Base-by-base conservation (phyloP, 2,329 filamentous ascomycete genomes). In the Fusarium pseudocircinatum region DNA sequence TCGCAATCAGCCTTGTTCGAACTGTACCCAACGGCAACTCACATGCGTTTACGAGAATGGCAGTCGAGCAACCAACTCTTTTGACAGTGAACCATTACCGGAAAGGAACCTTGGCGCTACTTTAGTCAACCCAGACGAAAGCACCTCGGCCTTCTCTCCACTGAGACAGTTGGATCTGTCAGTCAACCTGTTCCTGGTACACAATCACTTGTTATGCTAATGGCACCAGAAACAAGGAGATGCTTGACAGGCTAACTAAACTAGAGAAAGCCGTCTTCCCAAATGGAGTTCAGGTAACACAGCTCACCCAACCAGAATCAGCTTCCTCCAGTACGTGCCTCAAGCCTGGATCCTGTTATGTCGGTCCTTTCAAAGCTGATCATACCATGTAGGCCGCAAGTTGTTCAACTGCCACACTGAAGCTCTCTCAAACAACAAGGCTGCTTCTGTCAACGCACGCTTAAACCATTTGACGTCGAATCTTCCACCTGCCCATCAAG, bases 1-100 rank as follows among this genome's bases (percentile, higher is more conserved):
- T 26, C 63, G 63, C 6, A 66, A 47, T 2, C 42, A 54, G 24
- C 63, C 63, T 30, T 66, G 63, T n/a, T 66, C 63, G 6, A 63
- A 56, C 22, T 66, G 59, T 13, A 39, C 40, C 4, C 63, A 63
- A 7, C 40, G 63, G 16, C 7, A 18, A 8, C 39, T 63, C 10
- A 36, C 7, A 7, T 66, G 63, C 9, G 12, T 37, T 5, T 66
- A 66, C 18, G 39, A 52, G 11, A 47, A 36, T 34, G 30, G 37
- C 7, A 40, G 20, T 18, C 14, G 28, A 32, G 7, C 28, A 20
- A 6, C 10, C 0, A 12, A 20, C 13, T 28, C 18, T 11, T 12
- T 39, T 0, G 46, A 42, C 18, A n/a, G 32, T 36, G 32, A 49
- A 2, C 4, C 14, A 14, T 22, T 34, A 10, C 12, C 13, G 5